Conservation (phyloP, 148 eudicot genomes). For the Amaranthus palmeri region DNA sequence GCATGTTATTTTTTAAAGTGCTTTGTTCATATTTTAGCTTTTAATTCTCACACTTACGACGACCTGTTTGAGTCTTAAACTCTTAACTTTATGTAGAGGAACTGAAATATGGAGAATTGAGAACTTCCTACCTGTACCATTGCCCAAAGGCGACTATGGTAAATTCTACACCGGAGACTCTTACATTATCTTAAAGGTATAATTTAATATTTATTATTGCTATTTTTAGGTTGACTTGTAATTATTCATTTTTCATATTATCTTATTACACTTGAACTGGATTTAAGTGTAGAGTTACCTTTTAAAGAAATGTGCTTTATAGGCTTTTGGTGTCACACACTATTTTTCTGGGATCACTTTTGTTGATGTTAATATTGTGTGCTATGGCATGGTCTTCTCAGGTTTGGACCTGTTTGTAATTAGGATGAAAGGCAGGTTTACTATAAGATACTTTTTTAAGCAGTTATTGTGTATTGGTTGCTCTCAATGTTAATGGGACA, state of each 20-base stretch:
- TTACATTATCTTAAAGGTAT: slow-evolving; percentile 51
- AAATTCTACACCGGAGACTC: slow-evolving; percentile 96
- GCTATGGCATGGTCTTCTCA: not conserved
- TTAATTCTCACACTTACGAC: not conserved
- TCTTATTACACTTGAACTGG: not conserved
- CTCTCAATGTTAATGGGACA: not conserved
- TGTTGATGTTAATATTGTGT: not conserved
- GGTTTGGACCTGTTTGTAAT: not conserved
- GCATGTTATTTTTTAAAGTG: not conserved
- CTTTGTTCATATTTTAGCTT: slow-evolving; percentile 12
- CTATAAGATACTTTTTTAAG: not conserved
- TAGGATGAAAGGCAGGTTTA: not conserved
- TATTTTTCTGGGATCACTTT: not conserved
- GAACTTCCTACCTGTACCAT: slow-evolving; percentile 81
- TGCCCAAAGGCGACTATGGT: slow-evolving; percentile 88
- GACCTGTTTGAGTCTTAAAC: slow-evolving; percentile 43
- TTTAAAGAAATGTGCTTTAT: not conserved
- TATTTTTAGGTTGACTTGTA: not conserved
- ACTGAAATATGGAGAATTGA: slow-evolving; percentile 98
- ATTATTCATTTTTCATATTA: not conserved
- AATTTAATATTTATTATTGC: not conserved
- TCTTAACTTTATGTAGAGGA: slow-evolving; percentile 76
- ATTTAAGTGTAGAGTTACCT: not conserved
- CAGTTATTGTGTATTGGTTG: not conserved
- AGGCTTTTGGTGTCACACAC: not conserved